Percentiles rank a stretch among this genome's conserved stretches.
Evolutionary conservation across 371 early-diverging fungal genomes (phyloP).

Genomic region (Mucor circinelloides): DNA sequence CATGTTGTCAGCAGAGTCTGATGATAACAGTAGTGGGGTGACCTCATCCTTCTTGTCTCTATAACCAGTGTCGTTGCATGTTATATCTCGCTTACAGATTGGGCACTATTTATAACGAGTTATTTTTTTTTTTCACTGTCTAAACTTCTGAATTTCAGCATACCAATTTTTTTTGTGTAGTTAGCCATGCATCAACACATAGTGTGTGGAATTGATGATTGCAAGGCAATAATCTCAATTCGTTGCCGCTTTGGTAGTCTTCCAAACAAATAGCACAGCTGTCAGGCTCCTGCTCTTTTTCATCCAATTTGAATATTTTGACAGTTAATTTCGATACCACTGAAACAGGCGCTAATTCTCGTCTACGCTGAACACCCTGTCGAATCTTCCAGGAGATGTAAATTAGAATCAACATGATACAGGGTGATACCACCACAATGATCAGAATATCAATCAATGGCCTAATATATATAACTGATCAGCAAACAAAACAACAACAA

Average conservation of each 20-base stretch:
- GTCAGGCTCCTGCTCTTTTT: constrained; percentile 54
- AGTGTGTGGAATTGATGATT: constrained; percentile 87
- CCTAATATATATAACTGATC: constrained; percentile 12
- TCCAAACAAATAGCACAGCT: constrained; percentile 94
- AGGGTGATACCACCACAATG: constrained; percentile 28
- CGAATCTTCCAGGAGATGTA: constrained; percentile 66
- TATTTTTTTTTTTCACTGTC: background rate
- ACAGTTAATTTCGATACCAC: constrained; percentile 65
- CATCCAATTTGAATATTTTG: constrained; percentile 57
- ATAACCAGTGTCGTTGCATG: background rate
- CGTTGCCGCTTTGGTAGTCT: constrained; percentile 78
- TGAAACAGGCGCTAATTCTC: constrained; percentile 70
- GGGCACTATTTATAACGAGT: constrained; percentile 57
- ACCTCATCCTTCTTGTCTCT: background rate
- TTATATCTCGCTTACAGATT: constrained; percentile 74
- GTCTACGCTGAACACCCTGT: constrained; percentile 53
- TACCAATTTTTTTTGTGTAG: constrained; percentile 73
- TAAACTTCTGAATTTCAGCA: constrained; percentile 3
- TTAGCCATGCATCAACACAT: constrained; percentile 91
- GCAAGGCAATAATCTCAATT: constrained; percentile 83
- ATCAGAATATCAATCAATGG: constrained; percentile 30
- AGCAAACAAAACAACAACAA: background rate
- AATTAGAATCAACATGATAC: constrained; percentile 59
- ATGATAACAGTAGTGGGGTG: constrained; percentile 10
- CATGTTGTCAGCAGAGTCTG: constrained; percentile 2